Conservation (phyloP, 2,329 filamentous ascomycete species). For the Microsporum canis region DNA sequence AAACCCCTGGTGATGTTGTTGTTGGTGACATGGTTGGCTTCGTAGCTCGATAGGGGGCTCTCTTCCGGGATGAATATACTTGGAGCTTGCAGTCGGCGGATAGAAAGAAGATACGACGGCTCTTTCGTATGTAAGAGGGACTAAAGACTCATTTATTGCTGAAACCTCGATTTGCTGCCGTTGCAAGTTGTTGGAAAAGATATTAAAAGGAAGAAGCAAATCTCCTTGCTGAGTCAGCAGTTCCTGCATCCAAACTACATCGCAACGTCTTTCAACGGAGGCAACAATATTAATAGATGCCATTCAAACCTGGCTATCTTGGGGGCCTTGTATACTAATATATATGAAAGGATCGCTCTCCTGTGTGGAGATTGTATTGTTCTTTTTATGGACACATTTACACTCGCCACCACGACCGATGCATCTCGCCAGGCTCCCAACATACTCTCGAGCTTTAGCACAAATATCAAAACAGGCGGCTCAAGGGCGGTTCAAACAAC, state of each 20-base stretch:
- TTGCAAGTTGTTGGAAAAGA: neutral
- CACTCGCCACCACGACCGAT: neutral
- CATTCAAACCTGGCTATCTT: too few relatives aligned
- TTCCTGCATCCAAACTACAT: neutral
- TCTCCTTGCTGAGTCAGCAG: neutral
- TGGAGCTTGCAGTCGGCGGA: neutral
- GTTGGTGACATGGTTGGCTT: slow-evolving; percentile 2
- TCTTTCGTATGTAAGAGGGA: neutral
- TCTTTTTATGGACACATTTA: neutral
- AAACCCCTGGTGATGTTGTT: slow-evolving; percentile 25
- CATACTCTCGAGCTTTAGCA: neutral
- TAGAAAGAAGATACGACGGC: neutral
- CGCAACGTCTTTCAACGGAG: too few relatives aligned
- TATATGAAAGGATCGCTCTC: too few relatives aligned
- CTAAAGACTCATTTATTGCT: neutral
- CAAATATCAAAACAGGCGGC: neutral
- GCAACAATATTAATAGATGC: too few relatives aligned
- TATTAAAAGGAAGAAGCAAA: neutral
- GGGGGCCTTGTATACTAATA: too few relatives aligned
- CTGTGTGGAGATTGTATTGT: too few relatives aligned
- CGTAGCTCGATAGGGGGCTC: neutral
- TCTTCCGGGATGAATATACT: neutral
- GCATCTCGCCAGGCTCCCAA: neutral
- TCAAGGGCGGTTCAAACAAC: neutral
- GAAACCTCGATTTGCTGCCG: neutral